Conservation (phyloP, 352 stramenopile genomes). For the Albugo candida region DNA sequence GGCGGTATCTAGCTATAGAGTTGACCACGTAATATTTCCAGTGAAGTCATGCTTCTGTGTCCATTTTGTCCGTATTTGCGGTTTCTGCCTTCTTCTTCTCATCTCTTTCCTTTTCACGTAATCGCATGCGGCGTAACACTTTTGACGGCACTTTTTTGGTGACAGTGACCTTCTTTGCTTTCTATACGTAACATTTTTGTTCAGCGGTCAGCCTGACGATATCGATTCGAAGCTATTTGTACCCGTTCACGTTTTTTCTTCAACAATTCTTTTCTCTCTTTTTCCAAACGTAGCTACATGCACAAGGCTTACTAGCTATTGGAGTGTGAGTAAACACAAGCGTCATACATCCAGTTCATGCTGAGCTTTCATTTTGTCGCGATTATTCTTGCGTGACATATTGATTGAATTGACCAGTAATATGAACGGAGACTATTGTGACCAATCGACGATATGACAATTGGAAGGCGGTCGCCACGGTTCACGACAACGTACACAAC, state of each 20-base stretch:
- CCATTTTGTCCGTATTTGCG: constrained; percentile 25
- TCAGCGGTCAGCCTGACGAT: background rate
- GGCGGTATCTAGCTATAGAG: constrained; percentile 1
- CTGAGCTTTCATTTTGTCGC: constrained; percentile 60
- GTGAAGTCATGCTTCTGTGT: constrained; percentile 12
- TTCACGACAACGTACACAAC: too few species aligned
- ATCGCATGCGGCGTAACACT: constrained; percentile 40
- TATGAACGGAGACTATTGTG: too few species aligned
- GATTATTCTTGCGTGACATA: constrained; percentile 72
- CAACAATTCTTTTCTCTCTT: constrained; percentile 47
- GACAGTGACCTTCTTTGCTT: constrained; percentile 24
- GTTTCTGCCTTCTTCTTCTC: constrained; percentile 20
- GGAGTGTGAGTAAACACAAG: background rate
- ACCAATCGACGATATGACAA: too few species aligned
- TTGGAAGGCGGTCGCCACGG: too few species aligned
- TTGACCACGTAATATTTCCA: constrained; percentile 4
- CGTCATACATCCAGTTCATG: constrained; percentile 41
- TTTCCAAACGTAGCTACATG: constrained; percentile 14
- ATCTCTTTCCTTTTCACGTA: constrained; percentile 36
- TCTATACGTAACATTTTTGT: constrained; percentile 8
- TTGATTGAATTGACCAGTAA: background rate
- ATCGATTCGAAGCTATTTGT: constrained; percentile 1
- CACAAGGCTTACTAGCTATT: background rate
- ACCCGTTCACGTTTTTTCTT: constrained; percentile 52
- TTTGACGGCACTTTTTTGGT: constrained; percentile 57